phyloP scores from a whole-genome alignment of 2,329 filamentous ascomycete genomes.

The Neurospora crassa region DNA sequence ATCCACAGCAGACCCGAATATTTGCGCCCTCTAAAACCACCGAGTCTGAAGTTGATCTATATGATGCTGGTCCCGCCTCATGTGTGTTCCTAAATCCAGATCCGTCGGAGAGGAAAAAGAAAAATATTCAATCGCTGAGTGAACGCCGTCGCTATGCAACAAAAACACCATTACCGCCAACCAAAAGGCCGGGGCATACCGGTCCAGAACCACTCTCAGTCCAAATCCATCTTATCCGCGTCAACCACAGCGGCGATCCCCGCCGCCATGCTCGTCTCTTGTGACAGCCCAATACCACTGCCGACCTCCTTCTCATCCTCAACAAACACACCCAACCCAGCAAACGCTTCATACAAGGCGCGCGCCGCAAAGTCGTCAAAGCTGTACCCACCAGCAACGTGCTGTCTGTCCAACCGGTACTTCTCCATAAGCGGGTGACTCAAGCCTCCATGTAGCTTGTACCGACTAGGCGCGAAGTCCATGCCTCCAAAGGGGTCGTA shows the following conservation, averaged over 20 bases:
- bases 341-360: constrained; percentile 80
- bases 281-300: constrained; percentile 17
- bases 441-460: constrained; percentile 60
- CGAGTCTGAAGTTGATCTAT: neutral
- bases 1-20: neutral
- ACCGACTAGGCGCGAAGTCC: constrained; percentile 58
- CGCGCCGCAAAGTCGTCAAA: constrained; percentile 72
- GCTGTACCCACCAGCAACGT: constrained; percentile 74
- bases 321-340: constrained; percentile 79
- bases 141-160: constrained; percentile 26
- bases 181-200: neutral
- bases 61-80: neutral
- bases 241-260: constrained; percentile 20
- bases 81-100: neutral
- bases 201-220: constrained; percentile 21
- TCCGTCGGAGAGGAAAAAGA: neutral
- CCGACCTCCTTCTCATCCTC: constrained; percentile 58
- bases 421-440: constrained; percentile 44
- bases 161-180: constrained; percentile 3
- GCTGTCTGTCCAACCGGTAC: constrained; percentile 55
- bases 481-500: constrained; percentile 87
- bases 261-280: constrained; percentile 26
- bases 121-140: neutral
- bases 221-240: constrained; percentile 35
- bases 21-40: neutral